Base-by-base conservation (phyloP, 1,284 basidiomycete genomes). In the Fistulina hepatica region DNA sequence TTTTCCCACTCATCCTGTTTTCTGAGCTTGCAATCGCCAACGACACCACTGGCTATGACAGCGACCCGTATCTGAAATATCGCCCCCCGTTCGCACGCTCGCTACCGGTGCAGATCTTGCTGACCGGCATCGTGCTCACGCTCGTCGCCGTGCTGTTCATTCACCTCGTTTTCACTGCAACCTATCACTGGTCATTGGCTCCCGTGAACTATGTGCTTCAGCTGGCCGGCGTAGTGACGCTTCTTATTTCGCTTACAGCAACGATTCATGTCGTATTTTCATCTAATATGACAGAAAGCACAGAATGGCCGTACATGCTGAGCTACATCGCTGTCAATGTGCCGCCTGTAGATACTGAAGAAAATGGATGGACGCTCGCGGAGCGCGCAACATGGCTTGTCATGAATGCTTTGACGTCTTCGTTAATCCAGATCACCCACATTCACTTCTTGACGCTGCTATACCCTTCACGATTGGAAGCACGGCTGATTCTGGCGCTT, bases 361-460 rank as follows among this genome's bases (percentile, higher is more conserved):
- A 31, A 9, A 41, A 46, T 0, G 40, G 52, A 1, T 97, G 93
- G 93, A 67, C 67, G 2, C 53, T 64, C 5, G 69, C 73, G 0
- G 74, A 88, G 48, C 65, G 76, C 20, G 81, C 77, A 0, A 82
- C 81, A 4, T 97, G 90, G 90, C 71, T 85, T 31, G 65, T 90
- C 32, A 82, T 97, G 71, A 88, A 88, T 46, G 86, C 88, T 2
- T 71, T 88, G 8, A 85, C 85, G 7, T 85, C 82, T 7, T 82
- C 76, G 6, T 62, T 95, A 30, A 84, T 90, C 21, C 91, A 94
- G 67, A 82, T 91, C 43, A 95, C 94, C 0, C 93, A 98, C 60
- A 97, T 99, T 39, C 95, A 98, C 57, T 97, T 97, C 60, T 69
- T 99, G 40, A 95, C 94, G 3, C 73, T 98, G 5, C 72, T 99